Evolutionary conservation across 495 filamentous ascomycete genomes (phyloP).

Genomic region (Penicillium antarcticum): DNA sequence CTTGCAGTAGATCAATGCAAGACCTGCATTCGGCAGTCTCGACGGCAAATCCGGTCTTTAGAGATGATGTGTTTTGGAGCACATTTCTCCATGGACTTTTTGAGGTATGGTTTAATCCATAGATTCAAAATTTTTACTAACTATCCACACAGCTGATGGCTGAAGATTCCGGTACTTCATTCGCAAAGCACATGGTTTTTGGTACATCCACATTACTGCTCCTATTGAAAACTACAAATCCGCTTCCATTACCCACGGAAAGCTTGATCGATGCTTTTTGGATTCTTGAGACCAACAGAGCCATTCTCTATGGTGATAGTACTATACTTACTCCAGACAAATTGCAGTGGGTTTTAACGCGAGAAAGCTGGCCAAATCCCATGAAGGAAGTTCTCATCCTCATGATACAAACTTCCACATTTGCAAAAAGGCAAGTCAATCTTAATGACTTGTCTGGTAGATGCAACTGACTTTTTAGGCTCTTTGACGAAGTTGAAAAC

Average conservation of each 20-base stretch:
- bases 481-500: background rate
- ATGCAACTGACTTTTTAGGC: background rate
- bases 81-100: constrained; percentile 4
- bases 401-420: background rate
- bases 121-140: background rate
- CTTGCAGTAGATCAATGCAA: constrained; percentile 1
- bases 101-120: background rate
- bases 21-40: constrained; percentile 1
- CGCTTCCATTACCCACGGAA: background rate
- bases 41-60: background rate
- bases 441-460: background rate
- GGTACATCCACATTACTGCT: background rate
- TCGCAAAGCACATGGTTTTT: constrained; percentile 2
- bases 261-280: constrained; percentile 5
- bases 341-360: background rate
- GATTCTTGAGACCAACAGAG: constrained; percentile 2
- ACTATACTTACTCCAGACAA: background rate
- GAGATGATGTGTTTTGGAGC: constrained; percentile 2
- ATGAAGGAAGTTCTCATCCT: constrained; percentile 1
- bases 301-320: constrained; percentile 1
- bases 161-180: background rate
- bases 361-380: constrained; percentile 1
- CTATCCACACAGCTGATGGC: background rate
- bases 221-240: background rate
- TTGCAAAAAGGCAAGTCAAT: constrained; percentile 2